Evolutionary conservation across 495 filamentous ascomycete species (phyloP).

Genomic region (Amniculicola lignicola): DNA sequence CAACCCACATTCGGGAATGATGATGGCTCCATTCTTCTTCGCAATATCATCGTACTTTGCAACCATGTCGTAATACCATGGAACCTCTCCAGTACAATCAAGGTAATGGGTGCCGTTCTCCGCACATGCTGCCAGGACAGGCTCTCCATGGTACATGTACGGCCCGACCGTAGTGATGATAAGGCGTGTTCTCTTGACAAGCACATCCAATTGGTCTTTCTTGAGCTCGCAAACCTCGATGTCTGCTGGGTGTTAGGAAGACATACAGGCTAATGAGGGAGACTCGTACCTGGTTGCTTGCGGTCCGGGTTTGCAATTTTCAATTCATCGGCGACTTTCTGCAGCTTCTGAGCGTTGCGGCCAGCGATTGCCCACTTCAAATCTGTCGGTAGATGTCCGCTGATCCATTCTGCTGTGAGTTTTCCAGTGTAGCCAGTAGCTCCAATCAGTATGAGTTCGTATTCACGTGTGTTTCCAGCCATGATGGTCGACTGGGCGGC

Average conservation of each 20-base stretch:
- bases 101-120: constrained; percentile 86
- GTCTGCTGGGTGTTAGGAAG: constrained; percentile 41
- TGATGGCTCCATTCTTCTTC: constrained; percentile 70
- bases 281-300: constrained; percentile 56
- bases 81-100: constrained; percentile 79
- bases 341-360: constrained; percentile 70
- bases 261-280: constrained; percentile 7
- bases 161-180: constrained; percentile 86
- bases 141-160: constrained; percentile 72
- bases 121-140: constrained; percentile 84
- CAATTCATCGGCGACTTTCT: constrained; percentile 62
- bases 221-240: constrained; percentile 65
- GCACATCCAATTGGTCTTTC: constrained; percentile 56
- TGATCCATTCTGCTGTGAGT: constrained; percentile 72
- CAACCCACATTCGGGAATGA: constrained; percentile 81
- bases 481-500: constrained; percentile 41
- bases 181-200: constrained; percentile 72
- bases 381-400: constrained; percentile 67
- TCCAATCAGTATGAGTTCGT: constrained; percentile 80
- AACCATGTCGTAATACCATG: constrained; percentile 77
- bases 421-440: constrained; percentile 87
- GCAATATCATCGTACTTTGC: constrained; percentile 74
- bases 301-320: constrained; percentile 68
- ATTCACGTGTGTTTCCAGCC: constrained; percentile 51
- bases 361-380: constrained; percentile 90